Evolutionary conservation across 2,329 filamentous ascomycete genomes (phyloP), one percentile per base, ranked within the genome.

Genomic region (Fusarium keratoplasticum): DNA sequence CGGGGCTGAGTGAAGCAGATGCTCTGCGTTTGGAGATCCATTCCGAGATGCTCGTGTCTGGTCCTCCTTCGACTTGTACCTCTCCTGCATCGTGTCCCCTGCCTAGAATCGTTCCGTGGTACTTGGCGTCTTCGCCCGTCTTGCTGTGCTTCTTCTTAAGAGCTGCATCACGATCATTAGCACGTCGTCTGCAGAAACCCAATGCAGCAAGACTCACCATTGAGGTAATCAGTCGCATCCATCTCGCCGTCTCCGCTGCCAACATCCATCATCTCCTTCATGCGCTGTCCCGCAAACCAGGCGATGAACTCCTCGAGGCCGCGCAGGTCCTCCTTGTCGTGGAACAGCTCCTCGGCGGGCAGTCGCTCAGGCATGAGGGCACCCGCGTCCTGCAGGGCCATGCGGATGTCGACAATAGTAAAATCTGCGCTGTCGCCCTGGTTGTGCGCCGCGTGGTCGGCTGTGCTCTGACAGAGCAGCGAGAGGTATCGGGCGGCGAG

Each of bases 141-240:
- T 96, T 97, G 84, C 92, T 95, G 82, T 97, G 94, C 80, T 97
- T 98, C 84, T 95, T 96, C 83, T 97, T 98, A 47, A 98, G 85
- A 6, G 91, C 93, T 94, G 74, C 2, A 35, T 18, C 18, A 69
- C 25, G 7, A 65, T 47, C 50, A 31, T 61, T 44, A 93, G 82
- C 27, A 35, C 86, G 87, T 86, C 69, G 47, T 70, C 16, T n/a
- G 18, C 7, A 44, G 35, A 36, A n/a, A 18, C 2, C 44, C 11
- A 14, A 29, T 13, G 14, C 14, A 36, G 18, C 20, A 16, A 33
- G 44, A 68, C 87, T 79, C 75, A 93, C 91, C 88, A 66, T 89
- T 90, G 20, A 95, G 80, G 79, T 93, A 95, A 80, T 95, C 93
- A 25, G 90, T 91, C 67, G 89, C 90, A 64, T 90, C 89, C 35